phyloP scores from a whole-genome alignment of 2,329 filamentous ascomycete genomes.

The Epichloe hybrida region DNA sequence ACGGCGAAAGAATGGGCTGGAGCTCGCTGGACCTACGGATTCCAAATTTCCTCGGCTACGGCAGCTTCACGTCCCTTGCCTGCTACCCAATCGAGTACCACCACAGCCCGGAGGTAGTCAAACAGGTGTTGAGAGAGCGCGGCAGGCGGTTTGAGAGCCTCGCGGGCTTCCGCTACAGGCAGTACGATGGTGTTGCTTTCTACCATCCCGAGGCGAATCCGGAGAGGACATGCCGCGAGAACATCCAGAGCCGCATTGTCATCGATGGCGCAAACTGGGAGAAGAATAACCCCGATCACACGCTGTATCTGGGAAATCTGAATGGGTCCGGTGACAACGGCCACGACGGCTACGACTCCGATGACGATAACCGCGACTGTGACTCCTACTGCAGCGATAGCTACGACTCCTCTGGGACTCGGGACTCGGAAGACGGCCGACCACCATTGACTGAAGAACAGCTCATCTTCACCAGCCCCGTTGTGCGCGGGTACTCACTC shows the following conservation, averaged over 20 bases:
- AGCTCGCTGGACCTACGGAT: conserved; percentile 22
- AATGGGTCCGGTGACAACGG: neutral
- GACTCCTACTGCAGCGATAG: conserved; percentile 1
- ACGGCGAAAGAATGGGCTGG: conserved; percentile 33
- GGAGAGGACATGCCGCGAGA: conserved; percentile 14
- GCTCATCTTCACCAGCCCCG: conserved; percentile 25
- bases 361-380: neutral
- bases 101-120: conserved; percentile 22
- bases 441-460: conserved; percentile 23
- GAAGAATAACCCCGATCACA: conserved; percentile 15
- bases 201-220: conserved; percentile 10
- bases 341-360: neutral
- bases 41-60: conserved; percentile 28
- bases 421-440: conserved; percentile 9
- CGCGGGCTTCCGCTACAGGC: conserved; percentile 33
- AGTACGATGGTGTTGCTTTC: conserved; percentile 27
- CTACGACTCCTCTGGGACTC: neutral
- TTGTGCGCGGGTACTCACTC: conserved; percentile 34
- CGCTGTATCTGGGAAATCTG: conserved; percentile 9
- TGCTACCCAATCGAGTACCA: conserved; percentile 33
- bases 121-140: conserved; percentile 21
- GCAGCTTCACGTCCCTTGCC: conserved; percentile 28
- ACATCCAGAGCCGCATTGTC: conserved; percentile 18
- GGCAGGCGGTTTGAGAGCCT: conserved; percentile 32
- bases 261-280: conserved; percentile 19